Base-by-base conservation (phyloP, 352 stramenopile genomes). In the Paralagenidium karlingii region DNA sequence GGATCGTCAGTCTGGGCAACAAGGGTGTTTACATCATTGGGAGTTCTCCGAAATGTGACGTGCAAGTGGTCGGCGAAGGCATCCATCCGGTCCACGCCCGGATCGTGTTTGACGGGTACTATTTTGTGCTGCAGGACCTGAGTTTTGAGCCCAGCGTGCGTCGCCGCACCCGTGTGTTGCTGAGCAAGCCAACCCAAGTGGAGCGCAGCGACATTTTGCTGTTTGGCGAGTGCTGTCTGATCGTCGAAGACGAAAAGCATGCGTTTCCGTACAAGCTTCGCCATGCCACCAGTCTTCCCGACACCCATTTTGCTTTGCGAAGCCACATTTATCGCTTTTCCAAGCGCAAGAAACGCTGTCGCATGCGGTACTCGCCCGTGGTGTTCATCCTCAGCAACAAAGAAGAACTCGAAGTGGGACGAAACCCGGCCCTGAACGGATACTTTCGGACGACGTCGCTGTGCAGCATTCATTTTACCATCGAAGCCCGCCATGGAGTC, bases 51-150 rank as follows among this genome's bases (percentile, higher is more conserved):
- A 47, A 43, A 34, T 86, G 71, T 16, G 68, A 86, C 28, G 55
- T 83, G 8, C 52, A 67, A 5, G 52, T 79, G 8, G 40, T 58
- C 0, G 58, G 57, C 7, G 60, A 63, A 10, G 66, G 58, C 9
- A 53, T 86, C 7, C 60, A 61, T 32, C 50, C 45, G 4, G 60
- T 83, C 2, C 71, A 86, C 44, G 59, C 71, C 22, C 56, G 68
- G 18, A 82, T 86, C 34, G 30, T 49, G 0, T 82, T 83, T 32
- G 68, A 86, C 22, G 68, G 68, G 2, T 47, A 49, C 13, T 77
- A 68, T n/a, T 85, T 79, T 38, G 45, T 85, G 29, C 47, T 85
- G 7, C 61, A 85, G 40, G 71, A 85, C 21, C 45, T 85, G 13
- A 82, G 68, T 6, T 83, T 85, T 40, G 66, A 85, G 30, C 61